Conservation (phyloP, 75 land plant genomes). For the Sequoia sempervirens region DNA sequence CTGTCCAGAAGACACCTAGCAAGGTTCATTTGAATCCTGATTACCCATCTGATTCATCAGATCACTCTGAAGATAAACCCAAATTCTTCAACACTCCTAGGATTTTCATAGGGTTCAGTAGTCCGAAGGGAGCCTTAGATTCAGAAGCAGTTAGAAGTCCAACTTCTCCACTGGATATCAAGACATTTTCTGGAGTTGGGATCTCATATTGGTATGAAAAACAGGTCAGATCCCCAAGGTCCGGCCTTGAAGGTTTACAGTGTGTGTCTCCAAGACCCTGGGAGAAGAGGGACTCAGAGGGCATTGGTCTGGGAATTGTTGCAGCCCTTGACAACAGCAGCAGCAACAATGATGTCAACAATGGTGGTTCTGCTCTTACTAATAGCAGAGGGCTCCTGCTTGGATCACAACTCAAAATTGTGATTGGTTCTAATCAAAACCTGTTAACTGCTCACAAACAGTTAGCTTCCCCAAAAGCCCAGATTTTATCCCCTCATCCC, state of each 20-base stretch:
- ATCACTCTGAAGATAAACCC: not conserved
- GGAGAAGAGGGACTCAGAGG: constrained; percentile 20
- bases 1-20: constrained; percentile 10
- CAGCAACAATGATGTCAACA: constrained; percentile 7
- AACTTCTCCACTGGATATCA: constrained; percentile 15
- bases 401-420: constrained; percentile 10
- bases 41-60: constrained; percentile 1
- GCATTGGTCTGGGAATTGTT: constrained; percentile 28
- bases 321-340: constrained; percentile 16
- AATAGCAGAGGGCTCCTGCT: constrained; percentile 7
- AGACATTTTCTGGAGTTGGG: constrained; percentile 5
- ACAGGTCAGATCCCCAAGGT: constrained; percentile 20
- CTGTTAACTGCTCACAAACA: constrained; percentile 4
- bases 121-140: constrained; percentile 2
- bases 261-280: constrained; percentile 16
- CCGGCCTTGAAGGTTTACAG: constrained; percentile 21
- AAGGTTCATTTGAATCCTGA: constrained; percentile 6
- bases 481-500: not conserved
- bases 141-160: constrained; percentile 5
- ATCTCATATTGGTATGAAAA: constrained; percentile 7
- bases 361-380: not conserved
- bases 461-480: constrained; percentile 7
- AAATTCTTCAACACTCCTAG: constrained; percentile 7
- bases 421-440: constrained; percentile 1
- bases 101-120: not conserved